Evolutionary conservation across 352 stramenopile genomes (phyloP).

Genomic region (Aphanomyces invadans): DNA sequence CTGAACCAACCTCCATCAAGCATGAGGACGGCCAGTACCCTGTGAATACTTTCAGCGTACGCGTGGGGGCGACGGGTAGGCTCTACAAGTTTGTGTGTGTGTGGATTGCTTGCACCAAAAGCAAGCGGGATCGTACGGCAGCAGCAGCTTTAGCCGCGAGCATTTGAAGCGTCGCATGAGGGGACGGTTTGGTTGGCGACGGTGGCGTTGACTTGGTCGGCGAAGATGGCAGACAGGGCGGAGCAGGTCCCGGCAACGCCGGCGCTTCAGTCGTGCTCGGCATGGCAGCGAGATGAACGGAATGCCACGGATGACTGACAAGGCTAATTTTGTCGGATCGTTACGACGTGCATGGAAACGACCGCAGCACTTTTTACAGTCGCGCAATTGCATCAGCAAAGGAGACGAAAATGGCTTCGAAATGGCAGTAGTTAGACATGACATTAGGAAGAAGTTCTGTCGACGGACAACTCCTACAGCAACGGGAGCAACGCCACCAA

Average conservation of each 20-base stretch:
- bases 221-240: not conserved
- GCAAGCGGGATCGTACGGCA: not conserved
- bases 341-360: no score
- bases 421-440: not conserved
- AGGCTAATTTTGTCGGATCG: no score
- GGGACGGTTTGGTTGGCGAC: no score
- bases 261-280: not conserved
- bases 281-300: no score
- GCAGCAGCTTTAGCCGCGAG: not conserved
- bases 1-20: not conserved
- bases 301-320: no score
- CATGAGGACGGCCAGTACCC: not conserved
- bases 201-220: not conserved
- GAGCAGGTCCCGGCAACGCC: not conserved
- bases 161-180: conserved; percentile 18
- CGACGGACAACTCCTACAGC: no score
- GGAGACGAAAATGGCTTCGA: no score
- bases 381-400: no score
- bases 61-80: not conserved
- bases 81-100: no score
- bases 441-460: not conserved
- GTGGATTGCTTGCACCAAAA: no score
- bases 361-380: no score
- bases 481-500: conserved; percentile 10
- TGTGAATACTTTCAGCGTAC: conserved; percentile 9